Evolutionary conservation across 2,329 filamentous ascomycete species (phyloP).

Genomic region (Colletotrichum sp.): DNA sequence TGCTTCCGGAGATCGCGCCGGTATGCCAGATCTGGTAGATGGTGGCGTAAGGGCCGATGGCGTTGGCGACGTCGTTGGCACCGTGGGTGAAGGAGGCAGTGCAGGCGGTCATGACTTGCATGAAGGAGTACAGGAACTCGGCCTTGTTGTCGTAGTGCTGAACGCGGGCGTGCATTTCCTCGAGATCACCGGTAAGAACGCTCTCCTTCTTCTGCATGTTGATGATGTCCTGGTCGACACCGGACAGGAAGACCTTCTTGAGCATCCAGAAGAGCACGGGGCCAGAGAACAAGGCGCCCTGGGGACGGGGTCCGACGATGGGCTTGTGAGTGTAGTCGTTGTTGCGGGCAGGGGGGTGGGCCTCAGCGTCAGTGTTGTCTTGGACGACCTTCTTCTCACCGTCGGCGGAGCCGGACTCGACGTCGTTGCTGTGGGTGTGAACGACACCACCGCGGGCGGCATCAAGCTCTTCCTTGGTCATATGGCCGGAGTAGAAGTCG

Average conservation of each 20-base stretch:
- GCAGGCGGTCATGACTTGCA: constrained; percentile 64
- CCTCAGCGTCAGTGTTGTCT: constrained; percentile 20
- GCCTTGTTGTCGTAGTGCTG: constrained; percentile 66
- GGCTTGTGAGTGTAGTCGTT: constrained; percentile 20
- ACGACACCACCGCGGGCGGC: constrained; percentile 28
- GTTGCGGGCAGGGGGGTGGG: background rate
- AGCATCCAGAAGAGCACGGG: constrained; percentile 42
- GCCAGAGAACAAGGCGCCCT: constrained; percentile 42
- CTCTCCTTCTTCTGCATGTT: constrained; percentile 34
- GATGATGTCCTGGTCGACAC: constrained; percentile 40
- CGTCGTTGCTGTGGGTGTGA: constrained; percentile 14
- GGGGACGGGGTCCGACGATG: constrained; percentile 35
- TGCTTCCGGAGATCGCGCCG: constrained; percentile 43
- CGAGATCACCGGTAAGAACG: constrained; percentile 56
- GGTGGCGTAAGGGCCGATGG: constrained; percentile 66
- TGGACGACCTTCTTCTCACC: constrained; percentile 35
- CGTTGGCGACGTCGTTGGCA: constrained; percentile 69
- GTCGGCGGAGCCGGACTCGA: constrained; percentile 26
- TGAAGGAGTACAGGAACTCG: constrained; percentile 66
- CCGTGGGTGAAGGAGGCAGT: constrained; percentile 70
- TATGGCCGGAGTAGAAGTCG: constrained; percentile 56
- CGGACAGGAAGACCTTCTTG: constrained; percentile 47
- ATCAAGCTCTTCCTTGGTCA: constrained; percentile 51
- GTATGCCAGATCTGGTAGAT: constrained; percentile 66
- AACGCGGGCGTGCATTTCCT: constrained; percentile 60